phyloP scores from a whole-genome alignment of 345 rosid species.

The Noccaea bulbosa region DNA sequence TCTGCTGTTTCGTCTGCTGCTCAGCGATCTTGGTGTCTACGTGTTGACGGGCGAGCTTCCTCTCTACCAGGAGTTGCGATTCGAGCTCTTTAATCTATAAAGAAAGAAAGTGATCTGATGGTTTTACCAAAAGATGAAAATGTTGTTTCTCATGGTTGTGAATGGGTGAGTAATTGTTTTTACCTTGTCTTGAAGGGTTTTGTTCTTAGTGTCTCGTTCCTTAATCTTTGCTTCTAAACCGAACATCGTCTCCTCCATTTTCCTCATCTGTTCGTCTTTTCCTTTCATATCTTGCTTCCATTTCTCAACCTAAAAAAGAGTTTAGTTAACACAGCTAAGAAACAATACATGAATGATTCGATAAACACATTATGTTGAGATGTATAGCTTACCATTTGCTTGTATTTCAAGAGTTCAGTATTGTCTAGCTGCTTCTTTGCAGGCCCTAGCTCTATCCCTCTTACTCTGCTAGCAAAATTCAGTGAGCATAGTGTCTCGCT shows the following conservation, averaged over 20 bases:
- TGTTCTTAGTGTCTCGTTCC: constrained; percentile 78
- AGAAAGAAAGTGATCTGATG: constrained; percentile 28
- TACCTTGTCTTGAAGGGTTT: constrained; percentile 88
- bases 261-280: constrained; percentile 83
- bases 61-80: constrained; percentile 84
- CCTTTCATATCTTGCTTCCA: constrained; percentile 80
- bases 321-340: constrained; percentile 3
- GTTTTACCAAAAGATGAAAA: constrained; percentile 6
- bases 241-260: constrained; percentile 78
- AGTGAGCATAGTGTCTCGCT: constrained; percentile 89
- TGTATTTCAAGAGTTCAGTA: constrained; percentile 75
- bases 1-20: constrained; percentile 54
- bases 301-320: constrained; percentile 63
- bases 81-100: constrained; percentile 84
- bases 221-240: constrained; percentile 73
- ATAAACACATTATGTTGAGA: constrained; percentile 12
- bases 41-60: constrained; percentile 94
- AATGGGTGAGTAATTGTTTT: constrained; percentile 3
- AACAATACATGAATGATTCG: constrained; percentile 6
- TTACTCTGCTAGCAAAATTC: constrained; percentile 93
- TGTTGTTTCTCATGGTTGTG: constrained; percentile 17
- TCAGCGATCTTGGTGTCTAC: constrained; percentile 90
- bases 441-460: constrained; percentile 95
- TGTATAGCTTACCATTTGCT: constrained; percentile 68
- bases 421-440: constrained; percentile 85